Percentiles rank a stretch among this genome's conserved stretches.
These are phyloP conservation scores for Termitomyces sp. DNA, from an alignment of 768 basidiomycete species.

Conservation along the genomic window DNA sequence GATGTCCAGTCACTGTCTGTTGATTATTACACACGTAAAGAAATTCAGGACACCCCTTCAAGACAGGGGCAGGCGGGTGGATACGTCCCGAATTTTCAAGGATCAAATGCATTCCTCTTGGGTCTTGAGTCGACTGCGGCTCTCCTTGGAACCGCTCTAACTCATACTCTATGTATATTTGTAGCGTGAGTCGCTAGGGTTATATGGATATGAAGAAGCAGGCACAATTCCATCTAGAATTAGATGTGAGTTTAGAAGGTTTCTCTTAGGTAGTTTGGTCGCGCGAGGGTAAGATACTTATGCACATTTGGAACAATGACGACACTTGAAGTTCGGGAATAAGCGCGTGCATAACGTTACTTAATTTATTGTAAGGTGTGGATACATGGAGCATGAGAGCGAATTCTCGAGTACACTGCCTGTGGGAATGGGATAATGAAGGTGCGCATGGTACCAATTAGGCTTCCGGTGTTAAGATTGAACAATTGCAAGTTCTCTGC, in stretches of 20 bases:
- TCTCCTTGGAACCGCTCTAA: background rate
- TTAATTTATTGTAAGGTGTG: background rate
- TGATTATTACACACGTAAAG: background rate
- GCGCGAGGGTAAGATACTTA: background rate
- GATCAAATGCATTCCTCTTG: background rate
- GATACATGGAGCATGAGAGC: background rate
- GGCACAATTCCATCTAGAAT: background rate
- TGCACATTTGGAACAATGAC: background rate
- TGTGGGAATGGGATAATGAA: background rate
- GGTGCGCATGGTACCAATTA: background rate
- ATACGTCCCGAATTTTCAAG: no score
- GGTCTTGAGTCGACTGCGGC: background rate
- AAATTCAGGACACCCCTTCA: background rate
- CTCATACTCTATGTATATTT: background rate
- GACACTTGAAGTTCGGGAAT: background rate
- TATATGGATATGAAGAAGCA: background rate
- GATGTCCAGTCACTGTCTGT: background rate
- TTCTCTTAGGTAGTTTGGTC: background rate
- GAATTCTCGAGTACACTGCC: background rate
- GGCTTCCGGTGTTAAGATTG: no score
- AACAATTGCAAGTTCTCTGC: no score
- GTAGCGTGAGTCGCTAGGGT: background rate
- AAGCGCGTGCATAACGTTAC: background rate
- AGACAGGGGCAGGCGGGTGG: background rate
- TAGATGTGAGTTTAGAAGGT: background rate